These are phyloP conservation scores for Delonix regia DNA, from an alignment of 306 rosid genomes.

Conservation along the genomic window DNA sequence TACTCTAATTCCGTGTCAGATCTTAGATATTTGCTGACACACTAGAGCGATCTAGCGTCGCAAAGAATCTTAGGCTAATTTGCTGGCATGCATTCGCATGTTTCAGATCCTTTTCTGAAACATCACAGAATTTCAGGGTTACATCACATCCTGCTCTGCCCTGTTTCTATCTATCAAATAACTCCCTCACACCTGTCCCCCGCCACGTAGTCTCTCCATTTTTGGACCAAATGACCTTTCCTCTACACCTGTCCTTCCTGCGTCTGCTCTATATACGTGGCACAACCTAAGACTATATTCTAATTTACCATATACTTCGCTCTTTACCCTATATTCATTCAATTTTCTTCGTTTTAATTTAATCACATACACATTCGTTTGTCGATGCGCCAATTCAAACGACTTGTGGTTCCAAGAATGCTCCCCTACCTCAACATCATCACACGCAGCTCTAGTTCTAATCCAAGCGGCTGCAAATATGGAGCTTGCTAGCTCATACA, in stretches of 20 bases:
- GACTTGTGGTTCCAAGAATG: constrained; percentile 26
- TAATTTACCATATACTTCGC: neutral
- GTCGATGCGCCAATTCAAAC: constrained; percentile 15
- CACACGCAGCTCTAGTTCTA: constrained; percentile 34
- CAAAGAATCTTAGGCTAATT: constrained; percentile 12
- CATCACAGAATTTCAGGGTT: constrained; percentile 29
- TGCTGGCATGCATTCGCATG: constrained; percentile 38
- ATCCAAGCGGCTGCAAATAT: constrained; percentile 18
- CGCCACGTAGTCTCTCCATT: neutral
- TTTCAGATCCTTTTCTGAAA: constrained; percentile 22
- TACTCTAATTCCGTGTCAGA: neutral
- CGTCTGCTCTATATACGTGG: constrained; percentile 6
- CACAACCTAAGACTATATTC: neutral
- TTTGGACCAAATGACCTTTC: neutral
- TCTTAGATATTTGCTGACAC: neutral
- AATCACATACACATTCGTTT: neutral
- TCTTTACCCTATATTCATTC: neutral
- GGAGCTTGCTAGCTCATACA: no score
- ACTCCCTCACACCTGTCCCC: constrained; percentile 30
- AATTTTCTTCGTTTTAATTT: neutral
- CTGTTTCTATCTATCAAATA: constrained; percentile 26
- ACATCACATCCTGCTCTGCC: constrained; percentile 31
- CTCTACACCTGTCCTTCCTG: constrained; percentile 36
- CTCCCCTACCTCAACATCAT: no score
- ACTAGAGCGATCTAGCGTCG: neutral